Evolutionary conservation across 805 yeast species (phyloP).

Genomic region (Candida sanyiensis): DNA sequence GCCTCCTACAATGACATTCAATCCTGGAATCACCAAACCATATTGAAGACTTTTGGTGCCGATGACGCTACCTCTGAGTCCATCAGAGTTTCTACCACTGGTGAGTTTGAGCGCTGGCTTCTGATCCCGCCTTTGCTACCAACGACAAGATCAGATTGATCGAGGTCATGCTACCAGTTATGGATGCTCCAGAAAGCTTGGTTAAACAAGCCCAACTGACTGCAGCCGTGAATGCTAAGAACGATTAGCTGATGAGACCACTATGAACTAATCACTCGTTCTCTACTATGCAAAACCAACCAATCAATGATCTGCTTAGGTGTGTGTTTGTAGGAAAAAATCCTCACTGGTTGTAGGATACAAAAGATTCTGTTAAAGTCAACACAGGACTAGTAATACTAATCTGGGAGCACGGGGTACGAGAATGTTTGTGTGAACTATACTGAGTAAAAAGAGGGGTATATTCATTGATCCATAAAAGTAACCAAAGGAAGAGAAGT

Average conservation of each 20-base stretch:
- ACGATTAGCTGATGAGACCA: background rate
- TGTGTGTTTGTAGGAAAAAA: no score
- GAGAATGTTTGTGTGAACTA: no score
- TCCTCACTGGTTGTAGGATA: no score
- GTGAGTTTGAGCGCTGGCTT: constrained; percentile 51
- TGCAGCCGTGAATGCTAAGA: constrained; percentile 37
- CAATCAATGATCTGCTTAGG: no score
- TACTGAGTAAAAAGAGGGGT: no score
- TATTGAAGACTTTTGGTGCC: constrained; percentile 47
- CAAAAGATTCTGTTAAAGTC: no score
- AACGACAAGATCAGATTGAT: constrained; percentile 58
- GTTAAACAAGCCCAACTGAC: constrained; percentile 62
- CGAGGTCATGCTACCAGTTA: constrained; percentile 61
- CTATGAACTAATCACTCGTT: no score
- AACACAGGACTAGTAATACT: no score
- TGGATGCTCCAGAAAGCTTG: constrained; percentile 67
- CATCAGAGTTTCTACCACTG: constrained; percentile 46
- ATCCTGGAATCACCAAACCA: constrained; percentile 57
- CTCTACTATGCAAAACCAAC: no score
- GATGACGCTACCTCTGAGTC: constrained; percentile 42
- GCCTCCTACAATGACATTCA: constrained; percentile 65
- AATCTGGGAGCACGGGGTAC: no score
- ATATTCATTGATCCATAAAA: no score
- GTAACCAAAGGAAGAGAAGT: no score
- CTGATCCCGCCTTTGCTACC: constrained; percentile 42